Conservation (phyloP, 805 yeast species). For the Starmerella powellii region DNA sequence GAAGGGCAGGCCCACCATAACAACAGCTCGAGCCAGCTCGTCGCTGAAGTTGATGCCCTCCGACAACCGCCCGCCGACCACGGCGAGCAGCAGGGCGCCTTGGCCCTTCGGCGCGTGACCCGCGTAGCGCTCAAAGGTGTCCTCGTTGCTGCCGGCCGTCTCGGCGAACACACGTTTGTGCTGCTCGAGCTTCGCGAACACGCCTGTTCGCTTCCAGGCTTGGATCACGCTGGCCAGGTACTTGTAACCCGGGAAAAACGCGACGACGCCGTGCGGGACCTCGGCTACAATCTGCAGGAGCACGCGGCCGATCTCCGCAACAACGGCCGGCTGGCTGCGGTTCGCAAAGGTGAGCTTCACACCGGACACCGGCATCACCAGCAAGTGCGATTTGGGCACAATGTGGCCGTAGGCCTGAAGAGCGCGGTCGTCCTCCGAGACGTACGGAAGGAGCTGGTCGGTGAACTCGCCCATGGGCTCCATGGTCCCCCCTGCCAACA, state of each 20-base stretch:
- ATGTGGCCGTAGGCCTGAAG: constrained; percentile 72
- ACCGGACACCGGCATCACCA: constrained; percentile 42
- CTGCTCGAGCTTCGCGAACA: constrained; percentile 25
- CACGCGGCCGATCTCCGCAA: constrained; percentile 40
- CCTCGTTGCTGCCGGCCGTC: constrained; percentile 31
- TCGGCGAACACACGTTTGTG: constrained; percentile 42
- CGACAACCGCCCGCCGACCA: constrained; percentile 84
- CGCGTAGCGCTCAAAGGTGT: constrained; percentile 42
- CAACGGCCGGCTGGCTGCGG: constrained; percentile 38
- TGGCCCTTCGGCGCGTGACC: constrained; percentile 21
- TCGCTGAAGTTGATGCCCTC: constrained; percentile 91
- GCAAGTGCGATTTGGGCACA: constrained; percentile 56
- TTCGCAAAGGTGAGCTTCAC: constrained; percentile 62
- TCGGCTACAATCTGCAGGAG: constrained; percentile 34
- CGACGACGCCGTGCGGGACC: constrained; percentile 66
- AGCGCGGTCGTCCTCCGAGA: constrained; percentile 34
- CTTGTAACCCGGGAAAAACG: constrained; percentile 75
- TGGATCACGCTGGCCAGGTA: constrained; percentile 44
- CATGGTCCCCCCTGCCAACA: constrained; percentile 93
- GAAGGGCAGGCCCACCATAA: constrained; percentile 79
- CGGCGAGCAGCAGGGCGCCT: constrained; percentile 67
- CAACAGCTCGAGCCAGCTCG: constrained; percentile 72
- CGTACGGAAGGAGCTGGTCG: constrained; percentile 51
- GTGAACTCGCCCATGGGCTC: constrained; percentile 69
- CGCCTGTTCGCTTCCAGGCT: constrained; percentile 38